Percentiles rank a stretch among this genome's conserved stretches.
phyloP scores from a whole-genome alignment of 176 grass and related monocot species.

The Leersia perrieri region DNA sequence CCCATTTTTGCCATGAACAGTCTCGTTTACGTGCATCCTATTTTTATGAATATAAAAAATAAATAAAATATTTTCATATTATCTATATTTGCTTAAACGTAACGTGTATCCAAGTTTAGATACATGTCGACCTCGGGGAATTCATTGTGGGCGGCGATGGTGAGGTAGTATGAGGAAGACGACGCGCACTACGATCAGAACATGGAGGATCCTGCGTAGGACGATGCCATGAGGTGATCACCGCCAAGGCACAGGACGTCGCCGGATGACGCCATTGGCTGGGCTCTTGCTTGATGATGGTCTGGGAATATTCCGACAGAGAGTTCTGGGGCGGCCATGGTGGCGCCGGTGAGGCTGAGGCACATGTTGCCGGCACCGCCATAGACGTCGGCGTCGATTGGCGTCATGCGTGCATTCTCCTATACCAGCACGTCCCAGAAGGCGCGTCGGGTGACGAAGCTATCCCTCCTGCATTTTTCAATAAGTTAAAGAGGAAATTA shows the following conservation, averaged over 20 bases:
- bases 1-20: too few species aligned
- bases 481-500: not conserved
- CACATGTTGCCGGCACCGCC: constrained; percentile 49
- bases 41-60: too few species aligned
- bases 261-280: constrained; percentile 34
- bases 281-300: constrained; percentile 48
- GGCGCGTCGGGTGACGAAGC: constrained; percentile 96
- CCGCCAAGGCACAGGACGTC: constrained; percentile 56
- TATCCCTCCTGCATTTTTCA: constrained; percentile 73
- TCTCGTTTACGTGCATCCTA: too few species aligned
- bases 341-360: constrained; percentile 50
- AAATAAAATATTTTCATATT: too few species aligned
- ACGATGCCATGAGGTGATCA: constrained; percentile 41
- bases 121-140: too few species aligned
- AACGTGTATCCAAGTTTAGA: too few species aligned
- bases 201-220: constrained; percentile 39
- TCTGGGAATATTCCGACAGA: too few species aligned
- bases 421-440: constrained; percentile 97
- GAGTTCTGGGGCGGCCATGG: constrained; percentile 31
- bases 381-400: constrained; percentile 53
- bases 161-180: constrained; percentile 54
- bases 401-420: constrained; percentile 63
- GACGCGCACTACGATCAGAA: constrained; percentile 29
- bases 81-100: too few species aligned
- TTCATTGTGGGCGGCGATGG: constrained; percentile 13